A percentile compares a stretch with the other conserved stretches of the same genome.
phyloP scores from a whole-genome alignment of 2,329 filamentous ascomycete genomes.

The Purpureocillium takamizusanense region DNA sequence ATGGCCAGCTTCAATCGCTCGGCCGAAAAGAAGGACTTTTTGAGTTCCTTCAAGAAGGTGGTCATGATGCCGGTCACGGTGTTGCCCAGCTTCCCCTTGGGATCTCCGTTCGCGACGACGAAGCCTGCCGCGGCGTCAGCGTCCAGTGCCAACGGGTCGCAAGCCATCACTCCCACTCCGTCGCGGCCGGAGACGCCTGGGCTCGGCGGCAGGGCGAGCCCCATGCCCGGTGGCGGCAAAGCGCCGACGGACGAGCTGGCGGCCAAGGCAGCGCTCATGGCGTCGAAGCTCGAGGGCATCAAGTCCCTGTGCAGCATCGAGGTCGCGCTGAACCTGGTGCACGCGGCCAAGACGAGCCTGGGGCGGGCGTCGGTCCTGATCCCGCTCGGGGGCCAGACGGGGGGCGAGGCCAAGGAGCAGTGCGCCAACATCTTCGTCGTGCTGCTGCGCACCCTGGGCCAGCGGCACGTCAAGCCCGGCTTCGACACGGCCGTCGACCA shows the following conservation, averaged over 20 bases:
- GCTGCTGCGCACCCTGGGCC: constrained; percentile 75
- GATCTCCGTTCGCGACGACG: constrained; percentile 45
- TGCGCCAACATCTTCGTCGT: constrained; percentile 83
- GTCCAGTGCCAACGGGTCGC: constrained; percentile 16
- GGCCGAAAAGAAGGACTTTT: constrained; percentile 91
- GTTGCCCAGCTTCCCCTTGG: constrained; percentile 58
- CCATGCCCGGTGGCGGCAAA: constrained; percentile 41
- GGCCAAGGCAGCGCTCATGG: constrained; percentile 97
- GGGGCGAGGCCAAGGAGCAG: constrained; percentile 76
- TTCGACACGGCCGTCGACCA: constrained; percentile 91
- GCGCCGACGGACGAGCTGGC: constrained; percentile 85
- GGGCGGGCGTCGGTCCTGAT: constrained; percentile 82
- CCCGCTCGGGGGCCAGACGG: constrained; percentile 66
- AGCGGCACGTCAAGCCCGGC: constrained; percentile 80
- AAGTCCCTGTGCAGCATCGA: constrained; percentile 94
- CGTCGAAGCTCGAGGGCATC: constrained; percentile 87
- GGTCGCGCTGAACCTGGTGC: constrained; percentile 81
- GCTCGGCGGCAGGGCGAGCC: constrained; percentile 27
- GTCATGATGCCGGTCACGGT: constrained; percentile 98
- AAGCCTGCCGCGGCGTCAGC: constrained; percentile 21
- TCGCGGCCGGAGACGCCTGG: constrained; percentile 44
- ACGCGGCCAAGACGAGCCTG: constrained; percentile 77
- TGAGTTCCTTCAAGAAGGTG: constrained; percentile 95
- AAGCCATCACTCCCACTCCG: constrained; percentile 21
- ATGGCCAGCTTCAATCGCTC: constrained; percentile 94